Percentiles rank a stretch among this genome's conserved stretches.
Evolutionary conservation across 2,329 filamentous ascomycete genomes (phyloP).

Genomic region (Coniosporium tulheliwenetii): DNA sequence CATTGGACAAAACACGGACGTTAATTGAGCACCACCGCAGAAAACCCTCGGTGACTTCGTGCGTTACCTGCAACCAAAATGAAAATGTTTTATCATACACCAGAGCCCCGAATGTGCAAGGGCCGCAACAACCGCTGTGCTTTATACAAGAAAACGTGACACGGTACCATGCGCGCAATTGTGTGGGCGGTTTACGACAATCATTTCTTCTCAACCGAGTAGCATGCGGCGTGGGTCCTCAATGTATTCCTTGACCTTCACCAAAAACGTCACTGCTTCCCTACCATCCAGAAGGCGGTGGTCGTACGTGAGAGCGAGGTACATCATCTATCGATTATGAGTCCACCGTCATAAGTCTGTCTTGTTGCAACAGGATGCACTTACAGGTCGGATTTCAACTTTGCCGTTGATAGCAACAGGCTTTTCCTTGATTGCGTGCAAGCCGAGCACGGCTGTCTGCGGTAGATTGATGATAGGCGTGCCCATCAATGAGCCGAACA

Average conservation of each 20-base stretch:
- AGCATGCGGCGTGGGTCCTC: conserved; percentile 93
- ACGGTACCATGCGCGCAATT: too few relatives aligned
- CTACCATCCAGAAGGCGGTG: conserved; percentile 89
- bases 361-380: conserved; percentile 9
- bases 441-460: conserved; percentile 76
- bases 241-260: conserved; percentile 95
- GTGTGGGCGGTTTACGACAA: too few relatives aligned
- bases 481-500: conserved; percentile 94
- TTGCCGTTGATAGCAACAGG: conserved; percentile 84
- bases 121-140: too few relatives aligned
- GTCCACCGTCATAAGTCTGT: too few relatives aligned
- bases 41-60: too few relatives aligned
- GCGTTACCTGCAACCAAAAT: too few relatives aligned
- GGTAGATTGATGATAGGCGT: conserved; percentile 98
- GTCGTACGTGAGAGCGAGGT: conserved; percentile 92
- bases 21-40: too few relatives aligned
- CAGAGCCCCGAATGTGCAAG: too few relatives aligned
- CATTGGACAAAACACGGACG: too few relatives aligned
- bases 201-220: conserved; percentile 26
- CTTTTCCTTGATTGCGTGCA: conserved; percentile 93
- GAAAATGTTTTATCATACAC: too few relatives aligned
- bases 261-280: conserved; percentile 89
- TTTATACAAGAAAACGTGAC: too few relatives aligned
- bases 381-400: conserved; percentile 71
- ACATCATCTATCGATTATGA: conserved; percentile 61